These are phyloP conservation scores for Sclerotinia spermophila DNA, from an alignment of 2,329 filamentous ascomycete genomes.

Conservation along the genomic window DNA sequence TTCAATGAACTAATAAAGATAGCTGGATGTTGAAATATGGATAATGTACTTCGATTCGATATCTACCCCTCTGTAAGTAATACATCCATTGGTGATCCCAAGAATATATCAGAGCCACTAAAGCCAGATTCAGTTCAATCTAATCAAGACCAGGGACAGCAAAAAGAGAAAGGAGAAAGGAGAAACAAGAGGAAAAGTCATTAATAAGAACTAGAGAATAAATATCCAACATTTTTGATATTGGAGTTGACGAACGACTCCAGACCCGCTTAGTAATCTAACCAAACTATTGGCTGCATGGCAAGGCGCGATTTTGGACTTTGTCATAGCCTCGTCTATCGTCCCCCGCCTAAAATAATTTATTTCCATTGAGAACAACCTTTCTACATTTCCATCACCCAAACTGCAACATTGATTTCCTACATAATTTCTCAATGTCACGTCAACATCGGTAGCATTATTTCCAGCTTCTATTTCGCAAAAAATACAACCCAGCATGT, in stretches of 20 bases:
- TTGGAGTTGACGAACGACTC: background rate
- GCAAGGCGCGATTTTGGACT: conserved; percentile 4
- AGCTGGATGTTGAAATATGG: background rate
- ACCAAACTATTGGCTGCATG: background rate
- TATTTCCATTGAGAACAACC: conserved; percentile 6
- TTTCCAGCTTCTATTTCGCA: conserved; percentile 17
- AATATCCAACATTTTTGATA: background rate
- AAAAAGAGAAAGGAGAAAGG: no score
- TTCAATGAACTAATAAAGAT: background rate
- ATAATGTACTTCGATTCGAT: background rate
- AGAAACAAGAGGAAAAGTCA: background rate
- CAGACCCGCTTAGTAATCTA: conserved; percentile 7
- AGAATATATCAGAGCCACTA: background rate
- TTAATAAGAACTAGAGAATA: background rate
- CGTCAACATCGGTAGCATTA: conserved; percentile 24
- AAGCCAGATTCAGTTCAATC: background rate
- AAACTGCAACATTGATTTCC: background rate
- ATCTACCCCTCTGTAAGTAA: background rate
- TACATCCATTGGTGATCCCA: background rate
- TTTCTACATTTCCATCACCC: background rate
- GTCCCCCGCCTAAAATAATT: conserved; percentile 19
- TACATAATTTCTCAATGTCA: conserved; percentile 25
- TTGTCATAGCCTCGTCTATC: conserved; percentile 14
- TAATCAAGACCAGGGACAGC: no score
- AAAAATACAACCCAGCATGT: background rate